These are phyloP conservation scores for Phytophthora sansomeana DNA, from an alignment of 352 stramenopile species.

Conservation along the genomic window DNA sequence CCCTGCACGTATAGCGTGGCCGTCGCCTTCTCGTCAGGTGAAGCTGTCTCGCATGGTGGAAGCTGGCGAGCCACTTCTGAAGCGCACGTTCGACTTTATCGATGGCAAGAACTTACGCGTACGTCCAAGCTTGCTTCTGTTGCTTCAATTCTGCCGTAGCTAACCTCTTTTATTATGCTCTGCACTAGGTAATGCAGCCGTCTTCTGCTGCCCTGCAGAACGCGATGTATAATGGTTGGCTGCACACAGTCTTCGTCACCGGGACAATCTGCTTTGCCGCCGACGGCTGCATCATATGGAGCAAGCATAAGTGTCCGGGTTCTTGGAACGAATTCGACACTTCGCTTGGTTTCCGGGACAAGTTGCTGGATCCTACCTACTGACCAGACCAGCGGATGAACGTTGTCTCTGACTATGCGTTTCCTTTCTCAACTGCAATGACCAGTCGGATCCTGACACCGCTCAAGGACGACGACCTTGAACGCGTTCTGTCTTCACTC, in stretches of 20 bases:
- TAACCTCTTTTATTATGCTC: not conserved
- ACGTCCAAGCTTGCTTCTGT: not conserved
- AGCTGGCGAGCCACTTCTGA: not conserved
- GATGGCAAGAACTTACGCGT: not conserved
- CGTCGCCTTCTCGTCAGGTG: too few relatives aligned
- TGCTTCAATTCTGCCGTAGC: not conserved
- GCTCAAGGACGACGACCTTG: not conserved
- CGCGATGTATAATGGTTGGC: not conserved
- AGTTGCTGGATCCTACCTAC: not conserved
- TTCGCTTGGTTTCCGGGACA: not conserved
- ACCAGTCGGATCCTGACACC: not conserved
- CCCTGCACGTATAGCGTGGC: not conserved
- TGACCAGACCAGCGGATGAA: not conserved
- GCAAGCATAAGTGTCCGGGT: conserved; percentile 25
- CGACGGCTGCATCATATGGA: conserved; percentile 10
- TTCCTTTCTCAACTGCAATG: not conserved
- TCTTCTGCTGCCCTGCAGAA: not conserved
- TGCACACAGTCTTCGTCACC: conserved; percentile 11
- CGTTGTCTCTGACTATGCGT: not conserved
- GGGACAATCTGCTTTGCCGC: conserved; percentile 11
- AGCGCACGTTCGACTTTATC: not conserved
- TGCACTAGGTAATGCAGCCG: not conserved
- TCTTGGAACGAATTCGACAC: not conserved
- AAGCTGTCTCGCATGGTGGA: not conserved
- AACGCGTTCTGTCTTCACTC: not conserved